Evolutionary conservation across 495 filamentous ascomycete species (phyloP), one percentile per base, ranked within the genome.

Genomic region (Hyaloscypha finlandica): DNA sequence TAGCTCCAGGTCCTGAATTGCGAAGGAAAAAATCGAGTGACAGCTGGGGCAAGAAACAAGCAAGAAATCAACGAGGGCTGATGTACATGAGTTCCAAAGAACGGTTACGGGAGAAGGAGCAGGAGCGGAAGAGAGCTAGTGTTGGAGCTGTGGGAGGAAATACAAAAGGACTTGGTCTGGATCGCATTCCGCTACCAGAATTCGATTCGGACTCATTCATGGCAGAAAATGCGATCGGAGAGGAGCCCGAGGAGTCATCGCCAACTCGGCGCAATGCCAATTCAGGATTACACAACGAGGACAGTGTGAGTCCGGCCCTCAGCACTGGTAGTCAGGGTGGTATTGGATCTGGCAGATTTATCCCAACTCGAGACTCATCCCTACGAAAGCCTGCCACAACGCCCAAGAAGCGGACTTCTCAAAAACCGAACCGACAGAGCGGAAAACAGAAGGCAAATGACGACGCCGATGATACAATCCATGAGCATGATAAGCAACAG

Each of bases 311-410:
- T 14, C 77, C 80, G 20, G 66, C 70, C 48, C 59, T 74, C 33
- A 65, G 69, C 20, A 39, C 39, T 48, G 72, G 68, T 33, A 79
- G 75, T 31, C 81, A 78, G 2, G 80, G 81, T 25, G 70, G 72
- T 14, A 68, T 77, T 53, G 77, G 81, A 63, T 82, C 79, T 60
- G 81, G 81, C 8, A 83, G 75, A 68, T 76, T 83, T 11, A 90
- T 92, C 57, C 90, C 90, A 6, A 80, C 83, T 4, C 81, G 89
- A 62, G 89, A 91, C 58, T 92, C 89, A 2, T 91, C 88, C 8
- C 73, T 92, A 48, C 80, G 88, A 51, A 89, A 90, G 68, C 82
- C 80, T 2, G 76, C 77, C 12, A 67, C 72, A 14, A 33, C 65
- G 12, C 20, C 64, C 19, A 71, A 67, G 64, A 74, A 69, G 37